phyloP scores from a whole-genome alignment of 2,329 filamentous ascomycete species.

The Aspergillus pseudoterreus region DNA sequence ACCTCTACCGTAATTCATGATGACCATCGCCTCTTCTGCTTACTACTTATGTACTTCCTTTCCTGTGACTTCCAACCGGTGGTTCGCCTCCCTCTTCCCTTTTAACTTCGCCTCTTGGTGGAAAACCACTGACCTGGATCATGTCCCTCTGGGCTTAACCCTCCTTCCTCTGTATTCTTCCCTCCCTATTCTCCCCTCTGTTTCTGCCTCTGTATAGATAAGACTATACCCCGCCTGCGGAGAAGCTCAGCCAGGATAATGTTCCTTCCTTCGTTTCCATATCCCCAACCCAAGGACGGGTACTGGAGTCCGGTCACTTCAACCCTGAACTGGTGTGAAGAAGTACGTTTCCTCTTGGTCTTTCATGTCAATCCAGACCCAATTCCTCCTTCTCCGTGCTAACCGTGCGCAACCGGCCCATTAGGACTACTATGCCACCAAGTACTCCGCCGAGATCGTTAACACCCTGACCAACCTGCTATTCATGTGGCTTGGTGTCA shows the following conservation, averaged over 20 bases:
- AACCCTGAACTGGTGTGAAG: conserved; percentile 77
- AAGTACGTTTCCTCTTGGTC: conserved; percentile 46
- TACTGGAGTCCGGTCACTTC: conserved; percentile 69
- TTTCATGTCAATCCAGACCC: background rate
- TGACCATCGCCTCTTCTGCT: background rate
- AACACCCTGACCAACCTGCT: conserved; percentile 79
- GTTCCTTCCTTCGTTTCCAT: conserved; percentile 32
- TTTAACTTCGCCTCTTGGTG: too few relatives aligned
- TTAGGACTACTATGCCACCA: conserved; percentile 71
- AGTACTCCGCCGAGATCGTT: conserved; percentile 72
- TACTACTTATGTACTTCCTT: background rate
- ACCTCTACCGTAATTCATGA: background rate
- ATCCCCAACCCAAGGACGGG: conserved; percentile 50
- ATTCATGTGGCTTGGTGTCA: conserved; percentile 73
- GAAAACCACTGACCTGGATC: too few relatives aligned
- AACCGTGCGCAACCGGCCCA: conserved; percentile 14
- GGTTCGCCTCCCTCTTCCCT: background rate
- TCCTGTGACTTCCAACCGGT: background rate
- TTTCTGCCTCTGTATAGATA: background rate
- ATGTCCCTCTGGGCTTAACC: background rate
- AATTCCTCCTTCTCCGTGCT: background rate
- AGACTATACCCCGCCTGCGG: background rate
- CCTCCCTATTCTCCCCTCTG: background rate
- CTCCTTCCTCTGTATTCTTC: background rate
- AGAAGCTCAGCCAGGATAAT: conserved; percentile 20